phyloP scores from a whole-genome alignment of 768 basidiomycete genomes.

The Termitomyces sp. region DNA sequence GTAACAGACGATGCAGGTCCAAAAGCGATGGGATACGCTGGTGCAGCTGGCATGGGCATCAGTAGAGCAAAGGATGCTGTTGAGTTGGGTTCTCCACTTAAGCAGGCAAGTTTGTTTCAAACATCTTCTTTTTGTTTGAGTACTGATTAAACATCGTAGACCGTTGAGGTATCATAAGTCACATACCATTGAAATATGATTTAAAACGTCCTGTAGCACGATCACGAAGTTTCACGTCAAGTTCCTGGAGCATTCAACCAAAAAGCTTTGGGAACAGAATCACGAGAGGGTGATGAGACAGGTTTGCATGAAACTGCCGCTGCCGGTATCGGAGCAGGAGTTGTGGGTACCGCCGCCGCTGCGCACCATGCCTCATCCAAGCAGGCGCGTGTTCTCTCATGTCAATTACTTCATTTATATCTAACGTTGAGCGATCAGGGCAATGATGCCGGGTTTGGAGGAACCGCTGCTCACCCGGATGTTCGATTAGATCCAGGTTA shows the following conservation, averaged over 20 bases:
- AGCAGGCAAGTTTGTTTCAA: neutral
- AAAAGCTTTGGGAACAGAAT: neutral
- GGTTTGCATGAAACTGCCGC: neutral
- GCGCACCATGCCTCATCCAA: neutral
- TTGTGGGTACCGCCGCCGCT: neutral
- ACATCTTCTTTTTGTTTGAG: too few species aligned
- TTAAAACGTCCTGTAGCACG: neutral
- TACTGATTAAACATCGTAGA: neutral
- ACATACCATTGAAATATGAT: neutral
- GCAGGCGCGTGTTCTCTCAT: neutral
- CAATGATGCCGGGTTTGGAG: neutral
- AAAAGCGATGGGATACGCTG: neutral
- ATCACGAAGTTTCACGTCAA: neutral
- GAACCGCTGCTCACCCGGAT: neutral
- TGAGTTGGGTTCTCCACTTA: neutral
- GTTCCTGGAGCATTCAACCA: neutral
- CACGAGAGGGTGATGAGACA: neutral
- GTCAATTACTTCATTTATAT: neutral
- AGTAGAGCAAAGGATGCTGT: neutral
- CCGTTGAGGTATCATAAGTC: neutral
- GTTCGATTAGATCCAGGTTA: slow-evolving; percentile 5
- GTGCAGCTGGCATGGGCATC: neutral
- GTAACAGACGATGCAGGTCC: neutral
- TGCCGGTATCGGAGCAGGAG: neutral
- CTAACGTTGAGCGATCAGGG: neutral